Evolutionary conservation across 208 protist genomes (phyloP).

Genomic region (Crithidia fasciculata): DNA sequence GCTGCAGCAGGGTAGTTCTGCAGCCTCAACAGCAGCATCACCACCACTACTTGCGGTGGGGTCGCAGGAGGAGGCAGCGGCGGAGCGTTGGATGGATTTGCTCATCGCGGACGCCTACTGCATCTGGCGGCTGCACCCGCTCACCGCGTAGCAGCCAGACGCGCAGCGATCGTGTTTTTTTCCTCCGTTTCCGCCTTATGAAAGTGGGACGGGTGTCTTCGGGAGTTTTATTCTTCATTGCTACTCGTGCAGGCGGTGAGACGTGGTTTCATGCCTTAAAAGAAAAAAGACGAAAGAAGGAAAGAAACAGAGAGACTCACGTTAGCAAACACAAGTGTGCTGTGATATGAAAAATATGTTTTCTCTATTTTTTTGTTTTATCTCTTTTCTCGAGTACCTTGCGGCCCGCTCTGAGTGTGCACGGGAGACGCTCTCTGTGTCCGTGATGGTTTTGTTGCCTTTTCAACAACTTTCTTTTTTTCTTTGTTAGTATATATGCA

Average conservation of each 20-base stretch:
- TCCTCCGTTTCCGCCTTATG: background rate
- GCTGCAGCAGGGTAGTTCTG: background rate
- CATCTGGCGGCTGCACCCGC: slow-evolving; percentile 48
- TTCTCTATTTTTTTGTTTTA: slow-evolving; percentile 3
- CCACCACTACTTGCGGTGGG: slow-evolving; percentile 3
- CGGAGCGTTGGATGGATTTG: slow-evolving; percentile 59
- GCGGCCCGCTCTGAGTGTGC: too few relatives aligned
- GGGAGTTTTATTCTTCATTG: too few relatives aligned
- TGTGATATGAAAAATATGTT: background rate
- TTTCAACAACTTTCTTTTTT: too few relatives aligned
- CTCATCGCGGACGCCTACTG: slow-evolving; percentile 66
- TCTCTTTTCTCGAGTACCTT: background rate
- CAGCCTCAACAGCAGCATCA: background rate
- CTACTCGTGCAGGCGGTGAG: too few relatives aligned
- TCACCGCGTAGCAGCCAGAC: background rate
- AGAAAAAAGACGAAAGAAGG: slow-evolving; percentile 10
- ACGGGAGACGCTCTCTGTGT: too few relatives aligned
- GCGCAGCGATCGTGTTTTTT: too few relatives aligned
- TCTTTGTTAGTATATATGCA: too few relatives aligned
- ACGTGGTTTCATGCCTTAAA: too few relatives aligned
- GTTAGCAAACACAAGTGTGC: too few relatives aligned
- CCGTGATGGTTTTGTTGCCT: too few relatives aligned
- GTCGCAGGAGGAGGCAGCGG: slow-evolving; percentile 14
- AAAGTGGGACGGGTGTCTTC: too few relatives aligned
- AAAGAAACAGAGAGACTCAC: background rate